Evolutionary conservation across 2,329 filamentous ascomycete genomes (phyloP).

Genomic region (Incumbomyces lentus): DNA sequence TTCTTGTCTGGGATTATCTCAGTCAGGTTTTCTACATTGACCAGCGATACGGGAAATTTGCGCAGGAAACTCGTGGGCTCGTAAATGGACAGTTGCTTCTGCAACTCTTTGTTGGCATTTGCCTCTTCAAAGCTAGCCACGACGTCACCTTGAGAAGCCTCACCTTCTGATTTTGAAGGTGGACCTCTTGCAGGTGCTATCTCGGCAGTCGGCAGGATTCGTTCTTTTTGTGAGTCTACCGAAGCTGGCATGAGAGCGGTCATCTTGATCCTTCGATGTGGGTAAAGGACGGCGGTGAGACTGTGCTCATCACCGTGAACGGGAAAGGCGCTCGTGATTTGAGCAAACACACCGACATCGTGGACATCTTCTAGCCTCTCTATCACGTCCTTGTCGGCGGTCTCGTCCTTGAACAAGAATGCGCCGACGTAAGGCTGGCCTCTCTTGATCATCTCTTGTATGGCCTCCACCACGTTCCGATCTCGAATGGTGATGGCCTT

Average conservation of each 20-base stretch:
- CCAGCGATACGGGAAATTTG: slow-evolving; percentile 84
- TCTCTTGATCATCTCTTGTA: slow-evolving; percentile 91
- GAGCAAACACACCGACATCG: slow-evolving; percentile 92
- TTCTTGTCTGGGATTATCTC: slow-evolving; percentile 88
- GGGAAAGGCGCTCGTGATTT: slow-evolving; percentile 93
- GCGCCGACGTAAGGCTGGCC: slow-evolving; percentile 96
- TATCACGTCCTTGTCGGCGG: slow-evolving; percentile 87
- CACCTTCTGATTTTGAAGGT: slow-evolving; percentile 42
- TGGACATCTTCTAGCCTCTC: slow-evolving; percentile 84
- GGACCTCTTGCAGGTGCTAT: slow-evolving; percentile 37
- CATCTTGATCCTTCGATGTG: slow-evolving; percentile 86
- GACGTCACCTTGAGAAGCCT: slow-evolving; percentile 72
- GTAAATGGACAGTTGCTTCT: slow-evolving; percentile 49
- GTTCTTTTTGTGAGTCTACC: slow-evolving; percentile 25
- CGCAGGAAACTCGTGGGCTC: slow-evolving; percentile 85
- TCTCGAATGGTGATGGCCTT: slow-evolving; percentile 97
- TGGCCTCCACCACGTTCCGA: slow-evolving; percentile 78
- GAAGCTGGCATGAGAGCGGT: slow-evolving; percentile 67
- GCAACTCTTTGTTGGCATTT: slow-evolving; percentile 47
- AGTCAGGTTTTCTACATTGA: slow-evolving; percentile 84
- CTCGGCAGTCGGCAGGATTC: slow-evolving; percentile 25
- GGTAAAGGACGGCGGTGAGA: slow-evolving; percentile 88
- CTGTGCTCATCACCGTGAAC: slow-evolving; percentile 75
- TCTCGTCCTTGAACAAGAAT: slow-evolving; percentile 94
- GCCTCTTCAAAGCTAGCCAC: slow-evolving; percentile 94